phyloP scores from a whole-genome alignment of 441 rosid genomes.

The Gossypium trilobum region DNA sequence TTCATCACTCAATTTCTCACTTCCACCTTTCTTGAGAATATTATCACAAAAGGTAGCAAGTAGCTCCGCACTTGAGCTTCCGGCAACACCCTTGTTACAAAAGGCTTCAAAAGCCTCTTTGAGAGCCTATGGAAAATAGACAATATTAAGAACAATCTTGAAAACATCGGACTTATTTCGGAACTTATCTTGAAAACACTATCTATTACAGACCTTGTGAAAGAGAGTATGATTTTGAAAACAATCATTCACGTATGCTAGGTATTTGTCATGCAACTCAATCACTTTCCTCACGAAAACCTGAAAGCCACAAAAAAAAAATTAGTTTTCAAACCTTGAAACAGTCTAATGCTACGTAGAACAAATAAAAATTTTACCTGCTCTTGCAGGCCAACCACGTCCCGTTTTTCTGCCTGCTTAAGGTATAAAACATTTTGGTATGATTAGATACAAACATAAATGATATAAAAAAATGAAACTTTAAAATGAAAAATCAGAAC shows the following conservation, averaged over 20 bases:
- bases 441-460: not conserved
- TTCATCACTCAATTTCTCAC: constrained; percentile 40
- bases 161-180: not conserved
- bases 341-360: not conserved
- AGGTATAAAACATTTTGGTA: constrained; percentile 6
- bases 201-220: constrained; percentile 33
- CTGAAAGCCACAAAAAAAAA: constrained; percentile 21
- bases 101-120: constrained; percentile 44
- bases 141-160: not conserved
- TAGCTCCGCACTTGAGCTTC: constrained; percentile 42
- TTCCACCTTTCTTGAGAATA: constrained; percentile 42
- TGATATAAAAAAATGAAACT: not conserved
- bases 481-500: constrained; percentile 19
- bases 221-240: constrained; percentile 38
- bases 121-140: constrained; percentile 25
- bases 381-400: constrained; percentile 51
- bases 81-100: constrained; percentile 42
- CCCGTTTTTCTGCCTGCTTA: constrained; percentile 53
- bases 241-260: constrained; percentile 38
- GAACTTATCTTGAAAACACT: not conserved
- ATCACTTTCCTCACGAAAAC: constrained; percentile 42
- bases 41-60: constrained; percentile 42
- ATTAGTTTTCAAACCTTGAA: constrained; percentile 10
- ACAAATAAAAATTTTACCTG: constrained; percentile 27
- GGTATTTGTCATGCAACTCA: constrained; percentile 40